A percentile compares a stretch with the other conserved stretches of the same genome.
These are phyloP conservation scores for Pouteria campechiana DNA, from an alignment of 179 eudicot species.

Conservation along the genomic window DNA sequence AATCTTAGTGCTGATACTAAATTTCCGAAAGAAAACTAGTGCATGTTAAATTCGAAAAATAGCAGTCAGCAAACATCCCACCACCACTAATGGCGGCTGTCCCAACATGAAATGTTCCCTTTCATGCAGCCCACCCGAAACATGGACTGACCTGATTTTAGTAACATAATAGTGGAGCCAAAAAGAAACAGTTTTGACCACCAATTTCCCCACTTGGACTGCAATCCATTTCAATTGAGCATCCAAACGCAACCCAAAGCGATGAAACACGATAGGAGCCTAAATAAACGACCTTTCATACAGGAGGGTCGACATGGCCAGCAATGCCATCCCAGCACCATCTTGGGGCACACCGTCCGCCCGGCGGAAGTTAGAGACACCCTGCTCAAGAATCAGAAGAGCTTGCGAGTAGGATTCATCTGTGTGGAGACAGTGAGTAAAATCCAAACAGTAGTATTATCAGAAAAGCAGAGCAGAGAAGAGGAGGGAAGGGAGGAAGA, in stretches of 20 bases:
- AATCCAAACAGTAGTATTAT: background rate
- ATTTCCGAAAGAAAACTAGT: too few relatives aligned
- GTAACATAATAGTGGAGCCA: too few relatives aligned
- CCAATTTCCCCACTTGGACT: too few relatives aligned
- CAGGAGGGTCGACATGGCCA: constrained; percentile 66
- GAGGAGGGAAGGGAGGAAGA: background rate
- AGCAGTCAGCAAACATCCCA: too few relatives aligned
- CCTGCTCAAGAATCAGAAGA: constrained; percentile 70
- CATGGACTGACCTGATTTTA: too few relatives aligned
- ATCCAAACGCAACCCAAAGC: background rate
- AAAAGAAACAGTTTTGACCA: too few relatives aligned
- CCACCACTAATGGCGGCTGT: too few relatives aligned
- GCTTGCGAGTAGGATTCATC: constrained; percentile 77
- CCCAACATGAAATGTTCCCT: too few relatives aligned
- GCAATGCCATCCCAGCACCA: constrained; percentile 51
- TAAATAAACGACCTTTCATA: constrained; percentile 46
- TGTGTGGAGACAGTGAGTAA: constrained; percentile 10
- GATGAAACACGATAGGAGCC: background rate
- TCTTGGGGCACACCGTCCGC: constrained; percentile 35
- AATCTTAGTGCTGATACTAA: too few relatives aligned
- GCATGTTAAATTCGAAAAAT: too few relatives aligned
- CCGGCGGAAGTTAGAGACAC: constrained; percentile 36
- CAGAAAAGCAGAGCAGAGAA: background rate
- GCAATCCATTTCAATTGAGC: background rate
- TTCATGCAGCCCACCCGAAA: too few relatives aligned